Evolutionary conservation across 371 early-diverging fungal species (phyloP), one percentile per base, ranked within the genome.

Genomic region (Umbelopsis sp.): DNA sequence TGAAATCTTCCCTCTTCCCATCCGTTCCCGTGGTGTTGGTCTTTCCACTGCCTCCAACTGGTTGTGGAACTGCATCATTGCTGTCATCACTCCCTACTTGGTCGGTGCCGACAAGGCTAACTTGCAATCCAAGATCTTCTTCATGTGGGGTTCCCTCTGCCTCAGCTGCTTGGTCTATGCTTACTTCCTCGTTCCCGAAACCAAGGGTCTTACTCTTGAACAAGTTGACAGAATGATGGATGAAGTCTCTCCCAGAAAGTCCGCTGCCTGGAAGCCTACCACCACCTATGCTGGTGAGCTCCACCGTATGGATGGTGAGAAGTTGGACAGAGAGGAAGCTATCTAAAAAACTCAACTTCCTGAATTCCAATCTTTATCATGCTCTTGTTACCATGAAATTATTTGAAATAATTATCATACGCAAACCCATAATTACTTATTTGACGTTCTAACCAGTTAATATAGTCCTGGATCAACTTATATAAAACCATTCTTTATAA

Each of bases 1-100:
- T 35, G 95, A 94, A 74, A 89, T 90, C 71, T 90, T 82, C 77
- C 89, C 91, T 18, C 78, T 82, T 65, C 81, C 81, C 41, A 76
- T 86, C 66, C 86, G 87, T 63, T 80, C 89, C 73, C 91, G 91
- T 79, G 93, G 87, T 65, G 86, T 89, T 66, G 90, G 89, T 52
- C 65, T 91, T 24, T 87, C 91, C 53, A 94, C 94, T 44, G 86
- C 92, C 11, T 81, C 92, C 73, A 94, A 94, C 87, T 95, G 93
- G 94, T 72, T 81, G 41, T 85, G 80, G 76, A 93, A 91, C 82
- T 86, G 84, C 67, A 70, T 82, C 63, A 69, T 90, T 32, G 84
- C 79, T 4, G 80, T 81, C 48, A 73, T 86, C 46, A 76, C 82
- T 0, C 89, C 89, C 8, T 57, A 57, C 35, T 64, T 64, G 64